Base-by-base conservation (phyloP, 768 basidiomycete genomes). In the Rhodotorula graminis region DNA sequence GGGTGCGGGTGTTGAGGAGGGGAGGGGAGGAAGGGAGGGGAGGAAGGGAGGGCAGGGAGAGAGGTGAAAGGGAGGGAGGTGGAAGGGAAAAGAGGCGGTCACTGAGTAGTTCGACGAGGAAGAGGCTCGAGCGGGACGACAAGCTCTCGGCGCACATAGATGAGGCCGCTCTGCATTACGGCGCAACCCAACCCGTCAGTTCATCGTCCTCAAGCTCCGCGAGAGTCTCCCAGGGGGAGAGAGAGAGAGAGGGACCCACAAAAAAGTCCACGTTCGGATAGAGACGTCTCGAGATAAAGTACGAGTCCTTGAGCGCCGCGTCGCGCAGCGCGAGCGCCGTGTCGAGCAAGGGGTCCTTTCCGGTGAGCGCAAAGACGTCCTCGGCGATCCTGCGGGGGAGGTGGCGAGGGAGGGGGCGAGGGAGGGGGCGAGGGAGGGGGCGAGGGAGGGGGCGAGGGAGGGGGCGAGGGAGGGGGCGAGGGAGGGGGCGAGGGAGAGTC, bases 321-420 rank as follows among this genome's bases (percentile, higher is more conserved):
- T 91, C 90, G 73, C 93, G 91, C 62, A 93, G 83, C 14, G 87
- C 87, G 88, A 95, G 92, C 1, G 93, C 93, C 14, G 92, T 93
- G 67, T 92, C 88, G 47, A 95, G 84, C 0, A 95, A 82, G 76
- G 88, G 89, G 81, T 94, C 91, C 71, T 86, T 86, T 1, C 93
- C 93, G 0, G 91, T 93, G 37, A 93, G 91, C 65, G 57, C 71
- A n/a, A 76, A 78, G 49, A 78, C 73, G 40, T 68, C 64, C 2
- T 68, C 64, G 16, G 66, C 75, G 61, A 70, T 46, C 23, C 64
- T 69, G 64, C n/a, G 55, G 5, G 37, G 37, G 37, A 37, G 37
- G 37, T 4, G 37, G 37, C 37, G 37, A 37, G 37, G 37, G 5
- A n/a, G n/a, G 37, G 9, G 37, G 37, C 37, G 37, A 37, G 37